Evolutionary conservation across 306 rosid genomes (phyloP).

Genomic region (Sesbania bispinosa): DNA sequence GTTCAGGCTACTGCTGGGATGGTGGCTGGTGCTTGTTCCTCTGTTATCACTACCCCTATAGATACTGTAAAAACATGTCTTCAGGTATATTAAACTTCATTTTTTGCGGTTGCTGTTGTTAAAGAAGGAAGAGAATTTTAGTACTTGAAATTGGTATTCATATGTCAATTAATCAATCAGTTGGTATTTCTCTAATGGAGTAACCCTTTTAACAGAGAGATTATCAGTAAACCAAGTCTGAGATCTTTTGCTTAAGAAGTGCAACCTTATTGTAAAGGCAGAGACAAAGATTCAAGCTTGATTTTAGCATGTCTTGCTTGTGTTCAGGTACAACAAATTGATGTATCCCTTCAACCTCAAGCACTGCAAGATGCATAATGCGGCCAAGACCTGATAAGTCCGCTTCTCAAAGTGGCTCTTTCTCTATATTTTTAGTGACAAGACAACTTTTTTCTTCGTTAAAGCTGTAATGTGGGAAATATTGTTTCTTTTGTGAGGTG

Average conservation of each 20-base stretch:
- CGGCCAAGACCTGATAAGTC: neutral
- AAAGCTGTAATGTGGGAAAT: neutral
- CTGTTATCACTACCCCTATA: slow-evolving; percentile 74
- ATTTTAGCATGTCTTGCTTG: neutral
- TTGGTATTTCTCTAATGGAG: neutral
- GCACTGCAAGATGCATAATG: neutral
- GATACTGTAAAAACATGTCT: slow-evolving; percentile 89
- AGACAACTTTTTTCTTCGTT: neutral
- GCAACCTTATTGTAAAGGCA: neutral
- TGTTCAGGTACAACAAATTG: neutral
- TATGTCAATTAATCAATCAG: neutral
- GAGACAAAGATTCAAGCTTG: neutral
- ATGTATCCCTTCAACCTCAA: slow-evolving; percentile 19
- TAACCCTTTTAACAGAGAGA: slow-evolving; percentile 56
- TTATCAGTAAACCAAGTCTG: slow-evolving; percentile 46
- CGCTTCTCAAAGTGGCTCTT: neutral
- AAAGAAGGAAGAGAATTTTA: neutral
- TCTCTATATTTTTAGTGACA: neutral
- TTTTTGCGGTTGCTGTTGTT: neutral
- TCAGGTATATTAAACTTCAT: slow-evolving; percentile 51
- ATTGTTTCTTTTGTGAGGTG: neutral
- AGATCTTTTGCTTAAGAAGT: slow-evolving; percentile 22
- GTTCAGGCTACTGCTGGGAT: slow-evolving; percentile 89
- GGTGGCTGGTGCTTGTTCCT: slow-evolving; percentile 84
- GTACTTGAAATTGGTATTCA: neutral